Conservation (phyloP, 495 filamentous ascomycete genomes). For the Amniculicola lignicola region DNA sequence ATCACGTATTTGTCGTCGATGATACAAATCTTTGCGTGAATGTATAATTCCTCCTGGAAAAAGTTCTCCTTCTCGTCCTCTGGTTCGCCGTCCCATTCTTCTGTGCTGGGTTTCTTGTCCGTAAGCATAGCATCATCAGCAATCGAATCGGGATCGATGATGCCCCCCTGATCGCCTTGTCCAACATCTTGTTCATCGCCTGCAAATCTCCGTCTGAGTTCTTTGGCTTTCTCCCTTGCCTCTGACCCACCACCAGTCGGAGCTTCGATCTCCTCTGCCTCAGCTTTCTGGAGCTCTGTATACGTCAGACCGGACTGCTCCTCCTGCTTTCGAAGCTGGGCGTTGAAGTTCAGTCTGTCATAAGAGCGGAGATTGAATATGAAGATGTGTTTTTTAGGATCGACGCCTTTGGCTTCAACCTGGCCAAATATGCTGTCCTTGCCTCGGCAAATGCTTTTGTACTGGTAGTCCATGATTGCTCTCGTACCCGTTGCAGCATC, state of each 20-base stretch:
- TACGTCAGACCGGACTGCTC: slow-evolving; percentile 77
- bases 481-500: slow-evolving; percentile 76
- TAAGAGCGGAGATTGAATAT: slow-evolving; percentile 88
- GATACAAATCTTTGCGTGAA: slow-evolving; percentile 69
- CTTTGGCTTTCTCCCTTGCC: slow-evolving; percentile 45
- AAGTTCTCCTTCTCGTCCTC: slow-evolving; percentile 79
- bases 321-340: slow-evolving; percentile 64
- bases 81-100: slow-evolving; percentile 67
- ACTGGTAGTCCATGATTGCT: slow-evolving; percentile 98
- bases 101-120: slow-evolving; percentile 61
- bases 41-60: slow-evolving; percentile 91
- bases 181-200: slow-evolving; percentile 45
- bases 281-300: slow-evolving; percentile 76
- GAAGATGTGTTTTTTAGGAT: slow-evolving; percentile 78
- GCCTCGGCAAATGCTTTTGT: slow-evolving; percentile 88
- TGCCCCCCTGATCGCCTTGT: slow-evolving; percentile 40
- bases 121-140: slow-evolving; percentile 78
- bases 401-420: slow-evolving; percentile 70
- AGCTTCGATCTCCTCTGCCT: slow-evolving; percentile 82
- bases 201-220: slow-evolving; percentile 61
- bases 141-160: slow-evolving; percentile 62
- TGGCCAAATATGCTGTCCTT: slow-evolving; percentile 84
- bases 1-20: slow-evolving; percentile 56
- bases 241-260: slow-evolving; percentile 62
- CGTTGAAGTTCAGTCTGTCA: slow-evolving; percentile 82